Evolutionary conservation across 2,329 filamentous ascomycete genomes (phyloP).

Genomic region (Hypocreales sp.): DNA sequence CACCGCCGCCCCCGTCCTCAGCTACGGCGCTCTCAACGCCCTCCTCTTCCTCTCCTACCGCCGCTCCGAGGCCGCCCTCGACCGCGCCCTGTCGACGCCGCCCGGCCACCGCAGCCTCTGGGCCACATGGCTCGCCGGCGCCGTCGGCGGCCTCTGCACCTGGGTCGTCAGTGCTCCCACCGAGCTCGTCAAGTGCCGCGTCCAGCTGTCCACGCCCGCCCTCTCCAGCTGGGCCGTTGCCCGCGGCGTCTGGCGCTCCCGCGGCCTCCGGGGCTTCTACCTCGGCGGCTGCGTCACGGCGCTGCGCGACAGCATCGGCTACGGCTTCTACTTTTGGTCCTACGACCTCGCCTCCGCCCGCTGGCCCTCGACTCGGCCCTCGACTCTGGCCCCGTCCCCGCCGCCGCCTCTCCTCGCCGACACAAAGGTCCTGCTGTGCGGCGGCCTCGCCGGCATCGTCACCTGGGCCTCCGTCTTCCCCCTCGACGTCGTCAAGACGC

Average conservation of each 20-base stretch:
- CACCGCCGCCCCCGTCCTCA: slow-evolving; percentile 70
- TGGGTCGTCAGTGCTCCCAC: slow-evolving; percentile 80
- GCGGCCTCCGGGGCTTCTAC: slow-evolving; percentile 59
- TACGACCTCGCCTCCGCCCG: slow-evolving; percentile 62
- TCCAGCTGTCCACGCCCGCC: slow-evolving; percentile 43
- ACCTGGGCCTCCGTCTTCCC: slow-evolving; percentile 90
- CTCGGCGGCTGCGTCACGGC: slow-evolving; percentile 70
- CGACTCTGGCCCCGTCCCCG: no score
- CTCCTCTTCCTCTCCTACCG: slow-evolving; percentile 87
- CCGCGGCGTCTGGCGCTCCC: slow-evolving; percentile 37
- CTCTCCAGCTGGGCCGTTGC: slow-evolving; percentile 49
- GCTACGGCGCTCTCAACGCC: slow-evolving; percentile 83
- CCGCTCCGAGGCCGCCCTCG: slow-evolving; percentile 53
- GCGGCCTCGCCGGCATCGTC: slow-evolving; percentile 71
- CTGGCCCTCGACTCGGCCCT: slow-evolving; percentile 22
- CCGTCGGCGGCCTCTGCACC: slow-evolving; percentile 66
- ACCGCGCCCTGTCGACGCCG: no score
- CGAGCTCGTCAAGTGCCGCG: slow-evolving; percentile 79
- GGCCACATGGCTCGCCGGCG: slow-evolving; percentile 67
- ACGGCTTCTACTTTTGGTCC: slow-evolving; percentile 94
- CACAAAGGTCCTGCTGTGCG: slow-evolving; percentile 60
- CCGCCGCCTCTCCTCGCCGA: slow-evolving; percentile 35
- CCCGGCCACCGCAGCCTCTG: slow-evolving; percentile 36
- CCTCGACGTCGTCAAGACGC: slow-evolving; percentile 81
- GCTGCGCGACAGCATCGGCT: slow-evolving; percentile 75